Evolutionary conservation across 345 rosid species (phyloP).

Genomic region (Gossypium stocksii): DNA sequence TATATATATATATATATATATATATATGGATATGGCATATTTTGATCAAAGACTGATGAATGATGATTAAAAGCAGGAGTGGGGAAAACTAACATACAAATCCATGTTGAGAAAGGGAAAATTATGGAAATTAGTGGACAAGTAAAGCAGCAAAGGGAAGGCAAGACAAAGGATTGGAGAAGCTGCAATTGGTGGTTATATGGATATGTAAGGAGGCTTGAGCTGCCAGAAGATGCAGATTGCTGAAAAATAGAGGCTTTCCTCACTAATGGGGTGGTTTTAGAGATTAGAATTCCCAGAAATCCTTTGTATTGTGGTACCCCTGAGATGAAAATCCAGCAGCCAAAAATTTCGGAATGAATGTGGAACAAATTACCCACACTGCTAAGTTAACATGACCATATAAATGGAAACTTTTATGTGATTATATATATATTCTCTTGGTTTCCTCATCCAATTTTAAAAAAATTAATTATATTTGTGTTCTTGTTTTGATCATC

Average conservation of each 20-base stretch:
- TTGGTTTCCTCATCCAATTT: too few relatives aligned
- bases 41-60: neutral
- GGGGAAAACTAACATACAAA: slow-evolving; percentile 36
- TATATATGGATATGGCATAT: neutral
- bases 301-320: neutral
- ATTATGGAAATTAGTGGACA: slow-evolving; percentile 72
- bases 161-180: slow-evolving; percentile 63
- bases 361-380: neutral
- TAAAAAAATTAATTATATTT: too few relatives aligned
- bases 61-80: slow-evolving; percentile 30
- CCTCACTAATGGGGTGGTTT: slow-evolving; percentile 32
- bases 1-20: neutral
- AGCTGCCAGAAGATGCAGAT: slow-evolving; percentile 80
- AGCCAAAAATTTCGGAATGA: neutral
- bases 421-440: neutral
- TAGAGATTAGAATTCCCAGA: slow-evolving; percentile 69
- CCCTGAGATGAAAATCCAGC: neutral
- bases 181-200: slow-evolving; percentile 78
- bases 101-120: slow-evolving; percentile 60
- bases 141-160: slow-evolving; percentile 47
- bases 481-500: neutral
- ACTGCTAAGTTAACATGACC: neutral
- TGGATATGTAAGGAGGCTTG: slow-evolving; percentile 79
- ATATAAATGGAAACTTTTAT: neutral
- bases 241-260: slow-evolving; percentile 45